Percentiles rank a stretch among this genome's conserved stretches.
Evolutionary conservation across 768 basidiomycete genomes (phyloP).

Genomic region (Mycena vulgaris): DNA sequence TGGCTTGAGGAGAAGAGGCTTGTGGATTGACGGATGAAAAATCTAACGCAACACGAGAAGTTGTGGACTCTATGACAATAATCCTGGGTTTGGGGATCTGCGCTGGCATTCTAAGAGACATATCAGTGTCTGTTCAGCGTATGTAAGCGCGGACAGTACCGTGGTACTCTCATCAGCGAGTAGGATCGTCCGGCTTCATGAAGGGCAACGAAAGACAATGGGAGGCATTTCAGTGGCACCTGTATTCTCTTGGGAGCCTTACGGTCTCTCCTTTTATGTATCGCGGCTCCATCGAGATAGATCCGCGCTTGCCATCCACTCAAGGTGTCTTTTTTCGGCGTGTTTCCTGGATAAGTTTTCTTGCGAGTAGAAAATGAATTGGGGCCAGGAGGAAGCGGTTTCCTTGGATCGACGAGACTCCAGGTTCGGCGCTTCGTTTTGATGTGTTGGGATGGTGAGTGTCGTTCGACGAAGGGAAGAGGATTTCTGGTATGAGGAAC

Average conservation of each 20-base stretch:
- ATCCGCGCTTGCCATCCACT: conserved; percentile 27
- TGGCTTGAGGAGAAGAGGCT: conserved; percentile 4
- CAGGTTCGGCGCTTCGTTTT: conserved; percentile 20
- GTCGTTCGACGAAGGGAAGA: conserved; percentile 15
- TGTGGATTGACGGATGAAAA: conserved; percentile 1
- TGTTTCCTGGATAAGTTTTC: not conserved
- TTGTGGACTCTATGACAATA: not conserved
- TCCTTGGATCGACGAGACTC: conserved; percentile 35
- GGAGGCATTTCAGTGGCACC: conserved; percentile 8
- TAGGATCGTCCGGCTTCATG: conserved; percentile 31
- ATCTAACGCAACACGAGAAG: conserved; percentile 5
- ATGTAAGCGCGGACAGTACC: no score
- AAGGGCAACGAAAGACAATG: conserved; percentile 29
- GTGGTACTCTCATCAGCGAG: conserved; percentile 18
- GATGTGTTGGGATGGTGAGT: not conserved
- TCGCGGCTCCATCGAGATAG: conserved; percentile 11
- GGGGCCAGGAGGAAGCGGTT: conserved; percentile 16
- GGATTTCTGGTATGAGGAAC: conserved; percentile 10
- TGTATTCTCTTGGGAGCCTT: not conserved
- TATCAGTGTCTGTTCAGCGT: conserved; percentile 4
- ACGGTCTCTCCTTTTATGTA: conserved; percentile 8
- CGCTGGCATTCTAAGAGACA: not conserved
- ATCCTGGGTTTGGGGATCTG: not conserved
- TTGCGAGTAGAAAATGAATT: conserved; percentile 25
- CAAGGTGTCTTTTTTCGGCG: conserved; percentile 15